These are phyloP conservation scores for Boletus patriciae DNA, from an alignment of 768 basidiomycete genomes.

Conservation along the genomic window DNA sequence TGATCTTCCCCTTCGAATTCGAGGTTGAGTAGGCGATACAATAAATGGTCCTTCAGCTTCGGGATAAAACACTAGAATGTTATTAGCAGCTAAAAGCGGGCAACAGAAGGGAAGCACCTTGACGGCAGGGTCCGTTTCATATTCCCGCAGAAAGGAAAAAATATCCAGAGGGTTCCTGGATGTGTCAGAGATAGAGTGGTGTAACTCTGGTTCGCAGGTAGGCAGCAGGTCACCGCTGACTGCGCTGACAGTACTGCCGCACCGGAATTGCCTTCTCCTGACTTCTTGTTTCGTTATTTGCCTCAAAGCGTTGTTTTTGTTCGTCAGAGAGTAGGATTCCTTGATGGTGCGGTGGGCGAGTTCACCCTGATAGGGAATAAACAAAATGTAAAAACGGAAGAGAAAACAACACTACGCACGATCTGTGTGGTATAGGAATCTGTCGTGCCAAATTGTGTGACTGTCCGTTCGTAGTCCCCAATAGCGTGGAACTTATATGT, in stretches of 20 bases:
- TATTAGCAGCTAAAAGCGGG: not conserved
- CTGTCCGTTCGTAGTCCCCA: conserved; percentile 21
- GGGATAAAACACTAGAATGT: conserved; percentile 6
- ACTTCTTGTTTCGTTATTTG: conserved; percentile 32
- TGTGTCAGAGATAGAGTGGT: conserved; percentile 1
- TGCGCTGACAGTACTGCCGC: too few relatives aligned
- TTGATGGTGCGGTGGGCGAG: conserved; percentile 39
- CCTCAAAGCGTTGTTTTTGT: conserved; percentile 30
- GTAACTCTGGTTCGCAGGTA: not conserved
- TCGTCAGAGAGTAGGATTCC: conserved; percentile 35
- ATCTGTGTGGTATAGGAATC: not conserved
- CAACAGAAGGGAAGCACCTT: conserved; percentile 1
- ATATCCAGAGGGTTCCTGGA: not conserved
- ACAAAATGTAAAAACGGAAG: too few relatives aligned
- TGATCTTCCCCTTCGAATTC: conserved; percentile 3
- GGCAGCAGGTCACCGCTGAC: not conserved
- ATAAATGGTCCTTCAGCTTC: conserved; percentile 13
- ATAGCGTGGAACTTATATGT: conserved; percentile 36
- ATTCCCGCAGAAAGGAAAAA: not conserved
- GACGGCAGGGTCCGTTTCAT: not conserved
- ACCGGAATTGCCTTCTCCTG: conserved; percentile 16
- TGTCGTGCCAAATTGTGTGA: conserved; percentile 3
- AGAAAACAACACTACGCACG: too few relatives aligned
- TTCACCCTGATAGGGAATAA: conserved; percentile 37
- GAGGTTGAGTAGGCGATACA: conserved; percentile 4